A percentile compares a stretch with the other conserved stretches of the same genome.
Conservation (phyloP, 140 eudicot genomes). For the Erigeron philadelphicus region DNA sequence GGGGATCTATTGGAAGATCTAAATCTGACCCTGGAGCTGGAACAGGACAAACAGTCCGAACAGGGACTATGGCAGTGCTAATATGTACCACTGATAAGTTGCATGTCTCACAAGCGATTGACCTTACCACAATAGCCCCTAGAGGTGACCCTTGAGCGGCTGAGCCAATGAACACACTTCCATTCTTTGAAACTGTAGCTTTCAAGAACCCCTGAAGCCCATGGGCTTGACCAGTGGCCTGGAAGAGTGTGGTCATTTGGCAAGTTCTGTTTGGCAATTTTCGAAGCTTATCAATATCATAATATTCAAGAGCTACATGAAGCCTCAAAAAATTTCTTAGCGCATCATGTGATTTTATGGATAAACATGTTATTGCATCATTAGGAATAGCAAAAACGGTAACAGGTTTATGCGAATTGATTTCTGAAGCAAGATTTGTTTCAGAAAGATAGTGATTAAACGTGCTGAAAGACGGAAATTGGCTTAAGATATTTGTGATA, state of each 20-base stretch:
- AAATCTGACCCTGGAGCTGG: neutral
- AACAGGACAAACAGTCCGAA: constrained; percentile 24
- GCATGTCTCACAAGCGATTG: constrained; percentile 33
- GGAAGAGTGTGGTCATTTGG: constrained; percentile 37
- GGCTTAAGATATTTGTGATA: constrained; percentile 38
- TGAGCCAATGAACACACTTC: constrained; percentile 29
- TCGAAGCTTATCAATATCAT: constrained; percentile 33
- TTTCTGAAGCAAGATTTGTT: constrained; percentile 35
- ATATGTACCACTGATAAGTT: constrained; percentile 46
- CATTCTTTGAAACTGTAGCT: constrained; percentile 18
- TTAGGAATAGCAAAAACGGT: constrained; percentile 50
- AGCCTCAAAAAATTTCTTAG: constrained; percentile 34
- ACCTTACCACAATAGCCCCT: constrained; percentile 34
- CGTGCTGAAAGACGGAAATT: constrained; percentile 35
- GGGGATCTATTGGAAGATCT: neutral
- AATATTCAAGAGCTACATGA: constrained; percentile 53
- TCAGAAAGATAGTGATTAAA: constrained; percentile 47
- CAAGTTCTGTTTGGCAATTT: constrained; percentile 18
- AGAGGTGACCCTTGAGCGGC: constrained; percentile 29
- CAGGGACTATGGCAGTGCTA: constrained; percentile 33
- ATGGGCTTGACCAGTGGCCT: constrained; percentile 34
- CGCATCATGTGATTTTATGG: constrained; percentile 23
- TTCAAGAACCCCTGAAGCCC: constrained; percentile 41
- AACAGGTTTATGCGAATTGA: constrained; percentile 35
- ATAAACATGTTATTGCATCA: constrained; percentile 21